Percentiles rank a stretch among this genome's conserved stretches.
These are phyloP conservation scores for Schizosaccharomyces cryophilus DNA, from an alignment of 805 yeast genomes.

Conservation along the genomic window DNA sequence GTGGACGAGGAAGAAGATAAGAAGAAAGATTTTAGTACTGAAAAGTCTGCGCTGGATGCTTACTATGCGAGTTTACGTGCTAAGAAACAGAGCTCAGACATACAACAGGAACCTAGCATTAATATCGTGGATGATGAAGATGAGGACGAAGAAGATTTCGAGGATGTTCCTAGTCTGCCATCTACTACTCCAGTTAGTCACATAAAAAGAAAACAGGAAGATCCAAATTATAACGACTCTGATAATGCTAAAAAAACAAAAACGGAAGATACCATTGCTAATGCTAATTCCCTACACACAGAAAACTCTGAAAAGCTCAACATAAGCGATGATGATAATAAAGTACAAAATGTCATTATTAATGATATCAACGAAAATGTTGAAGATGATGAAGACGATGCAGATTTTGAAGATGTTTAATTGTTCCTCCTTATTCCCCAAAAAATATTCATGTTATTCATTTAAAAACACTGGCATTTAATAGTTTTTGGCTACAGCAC, in stretches of 20 bases:
- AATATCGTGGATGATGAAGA: slow-evolving; percentile 5
- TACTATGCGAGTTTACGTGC: slow-evolving; percentile 58
- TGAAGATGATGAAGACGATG: slow-evolving; percentile 13
- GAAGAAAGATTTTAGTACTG: neutral
- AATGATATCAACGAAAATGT: neutral
- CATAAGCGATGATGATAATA: neutral
- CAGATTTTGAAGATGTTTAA: slow-evolving; percentile 9
- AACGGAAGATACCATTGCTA: neutral
- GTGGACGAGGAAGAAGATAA: neutral
- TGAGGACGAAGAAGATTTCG: slow-evolving; percentile 2
- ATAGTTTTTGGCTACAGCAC: neutral
- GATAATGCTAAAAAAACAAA: neutral
- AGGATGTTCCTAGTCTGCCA: neutral
- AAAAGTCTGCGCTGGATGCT: slow-evolving; percentile 20
- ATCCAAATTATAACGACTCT: neutral
- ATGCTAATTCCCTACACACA: neutral
- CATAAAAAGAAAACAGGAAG: no score
- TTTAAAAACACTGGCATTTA: neutral
- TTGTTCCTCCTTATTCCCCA: neutral
- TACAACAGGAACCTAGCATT: neutral
- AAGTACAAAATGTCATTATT: slow-evolving; percentile 11
- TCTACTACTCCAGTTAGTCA: neutral
- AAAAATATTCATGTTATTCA: no score
- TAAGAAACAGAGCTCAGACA: slow-evolving; percentile 18
- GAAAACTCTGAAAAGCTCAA: neutral